Evolutionary conservation across 495 filamentous ascomycete species (phyloP), one percentile per base, ranked within the genome.

Genomic region (Penicillium fimorum): DNA sequence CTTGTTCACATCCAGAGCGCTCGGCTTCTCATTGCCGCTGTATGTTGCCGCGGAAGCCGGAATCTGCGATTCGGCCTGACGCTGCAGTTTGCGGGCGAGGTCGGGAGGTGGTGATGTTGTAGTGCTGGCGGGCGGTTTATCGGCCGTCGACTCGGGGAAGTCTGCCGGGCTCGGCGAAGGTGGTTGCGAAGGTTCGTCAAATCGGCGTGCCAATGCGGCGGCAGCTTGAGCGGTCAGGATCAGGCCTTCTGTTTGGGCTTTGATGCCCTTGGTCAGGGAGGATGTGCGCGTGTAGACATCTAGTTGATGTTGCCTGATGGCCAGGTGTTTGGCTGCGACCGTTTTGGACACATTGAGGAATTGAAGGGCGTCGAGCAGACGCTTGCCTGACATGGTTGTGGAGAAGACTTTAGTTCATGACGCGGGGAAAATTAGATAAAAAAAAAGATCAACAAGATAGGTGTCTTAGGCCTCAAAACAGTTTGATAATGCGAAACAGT

Each of bases 241-340:
- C 48, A 88, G 67, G 48, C 84, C 76, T 52, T 89, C 80, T 2
- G 80, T 80, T 69, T 87, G 85, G 53, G 68, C 77, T 64, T 85
- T 86, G 56, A 88, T 71, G 9, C 83, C 81, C 61, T 85, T 84
- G 17, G 84, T 83, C 37, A 96, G 76, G 33, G 85, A 89, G 2
- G 92, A 94, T 9, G 88, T 90, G 56, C 80, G 81, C 50, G 79
- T 84, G 68, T 88, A 97, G 55, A 87, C 71, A 70, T 96, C 87
- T 25, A 94, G 71, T 69, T 97, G 91, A 53, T 83, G 79, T 40
- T 82, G 77, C 17, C 92, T 87, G 59, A 97, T 80, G 15, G 83
- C 83, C 45, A 90, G 71, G 73, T 97, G 94, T 73, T 91, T 90
- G 60, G 80, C 76, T 15, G 88, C 89, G 47, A 99, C 81, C 10